Conservation (phyloP, 1,139 yeast genomes). For the Yamadazyma friedrichii region DNA sequence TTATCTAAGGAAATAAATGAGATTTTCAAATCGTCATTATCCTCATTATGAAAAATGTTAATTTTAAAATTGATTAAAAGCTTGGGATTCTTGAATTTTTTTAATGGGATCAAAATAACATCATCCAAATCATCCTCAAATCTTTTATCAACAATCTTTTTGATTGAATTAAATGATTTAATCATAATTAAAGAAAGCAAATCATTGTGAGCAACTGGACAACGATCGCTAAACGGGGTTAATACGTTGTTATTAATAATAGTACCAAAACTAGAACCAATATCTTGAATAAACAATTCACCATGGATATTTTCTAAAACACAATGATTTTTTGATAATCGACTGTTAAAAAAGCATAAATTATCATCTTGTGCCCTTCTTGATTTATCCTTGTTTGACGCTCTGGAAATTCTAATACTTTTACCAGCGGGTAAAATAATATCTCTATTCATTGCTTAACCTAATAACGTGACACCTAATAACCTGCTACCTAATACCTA, state of each 20-base stretch:
- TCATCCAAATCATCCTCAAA: too few relatives aligned
- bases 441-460: background rate
- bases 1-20: slow-evolving; percentile 2
- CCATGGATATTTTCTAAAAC: slow-evolving; percentile 12
- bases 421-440: background rate
- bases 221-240: slow-evolving; percentile 18
- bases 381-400: slow-evolving; percentile 25
- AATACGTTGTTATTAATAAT: slow-evolving; percentile 28
- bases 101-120: slow-evolving; percentile 18
- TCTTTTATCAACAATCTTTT: slow-evolving; percentile 5
- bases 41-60: slow-evolving; percentile 8
- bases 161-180: slow-evolving; percentile 26
- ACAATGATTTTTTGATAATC: slow-evolving; percentile 34
- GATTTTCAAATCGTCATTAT: background rate
- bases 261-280: slow-evolving; percentile 42
- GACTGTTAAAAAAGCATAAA: slow-evolving; percentile 26
- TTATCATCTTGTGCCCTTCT: slow-evolving; percentile 23
- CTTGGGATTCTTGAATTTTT: slow-evolving; percentile 23
- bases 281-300: slow-evolving; percentile 28
- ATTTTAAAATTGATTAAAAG: slow-evolving; percentile 26
- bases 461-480: too few relatives aligned
- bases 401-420: slow-evolving; percentile 20
- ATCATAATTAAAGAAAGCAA: slow-evolving; percentile 31
- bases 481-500: too few relatives aligned
- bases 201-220: slow-evolving; percentile 23